Evolutionary conservation across 106 monocot species (phyloP).

Genomic region (Dendrobium officinale): DNA sequence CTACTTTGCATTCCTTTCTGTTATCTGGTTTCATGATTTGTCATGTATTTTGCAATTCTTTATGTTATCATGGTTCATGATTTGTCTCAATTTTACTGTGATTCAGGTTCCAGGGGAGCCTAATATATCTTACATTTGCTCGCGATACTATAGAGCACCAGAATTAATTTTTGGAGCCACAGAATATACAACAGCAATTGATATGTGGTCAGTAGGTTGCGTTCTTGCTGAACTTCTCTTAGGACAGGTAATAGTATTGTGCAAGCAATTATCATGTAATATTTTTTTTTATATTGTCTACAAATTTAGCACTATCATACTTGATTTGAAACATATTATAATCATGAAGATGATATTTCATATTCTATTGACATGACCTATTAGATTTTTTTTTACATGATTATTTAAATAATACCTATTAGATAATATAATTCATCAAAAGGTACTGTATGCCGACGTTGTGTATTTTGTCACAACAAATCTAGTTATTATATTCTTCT

Average conservation of each 20-base stretch:
- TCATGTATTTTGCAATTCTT: neutral
- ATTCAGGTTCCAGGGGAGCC: conserved; percentile 78
- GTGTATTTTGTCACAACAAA: neutral
- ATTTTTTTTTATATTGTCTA: neutral
- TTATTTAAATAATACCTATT: too few relatives aligned
- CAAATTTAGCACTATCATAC: neutral
- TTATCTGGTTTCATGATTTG: neutral
- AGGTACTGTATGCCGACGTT: neutral
- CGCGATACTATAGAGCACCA: conserved; percentile 86
- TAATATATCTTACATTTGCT: conserved; percentile 92
- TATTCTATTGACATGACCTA: neutral
- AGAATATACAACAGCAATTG: conserved; percentile 26
- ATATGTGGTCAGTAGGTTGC: conserved; percentile 33
- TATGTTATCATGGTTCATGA: neutral
- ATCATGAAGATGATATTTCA: neutral
- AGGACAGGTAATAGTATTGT: conserved; percentile 16
- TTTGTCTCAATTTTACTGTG: conserved; percentile 5
- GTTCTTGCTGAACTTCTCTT: conserved; percentile 30
- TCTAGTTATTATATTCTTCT: neutral
- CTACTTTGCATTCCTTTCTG: neutral
- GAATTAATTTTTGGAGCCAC: conserved; percentile 68
- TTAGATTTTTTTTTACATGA: neutral
- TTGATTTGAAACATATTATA: neutral
- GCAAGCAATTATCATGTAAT: neutral
- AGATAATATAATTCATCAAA: neutral